These are phyloP conservation scores for Pyricularia pennisetigena DNA, from an alignment of 2,329 filamentous ascomycete species.

Conservation along the genomic window DNA sequence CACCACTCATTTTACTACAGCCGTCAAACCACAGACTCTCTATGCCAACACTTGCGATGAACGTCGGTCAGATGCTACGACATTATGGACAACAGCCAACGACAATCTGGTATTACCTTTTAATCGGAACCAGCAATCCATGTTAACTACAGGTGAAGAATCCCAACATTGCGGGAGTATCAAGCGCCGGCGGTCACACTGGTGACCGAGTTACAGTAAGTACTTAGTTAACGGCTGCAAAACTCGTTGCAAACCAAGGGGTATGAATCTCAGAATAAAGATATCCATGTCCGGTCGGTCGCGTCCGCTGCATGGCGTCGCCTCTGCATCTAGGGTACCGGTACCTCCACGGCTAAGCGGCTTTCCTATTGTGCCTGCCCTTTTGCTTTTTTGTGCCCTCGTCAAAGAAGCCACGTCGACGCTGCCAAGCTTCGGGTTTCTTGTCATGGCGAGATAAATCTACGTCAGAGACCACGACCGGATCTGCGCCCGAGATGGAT, in stretches of 20 bases:
- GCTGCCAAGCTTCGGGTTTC: not conserved
- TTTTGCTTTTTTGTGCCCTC: not conserved
- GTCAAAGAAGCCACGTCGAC: slow-evolving; percentile 1
- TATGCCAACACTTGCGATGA: not conserved
- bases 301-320: not conserved
- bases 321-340: not conserved
- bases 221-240: not conserved
- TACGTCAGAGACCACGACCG: not conserved
- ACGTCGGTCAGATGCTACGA: not conserved
- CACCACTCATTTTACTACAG: not conserved
- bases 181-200: not conserved
- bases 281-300: not conserved
- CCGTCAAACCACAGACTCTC: not conserved
- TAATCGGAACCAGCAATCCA: not conserved
- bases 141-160: not conserved
- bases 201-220: not conserved
- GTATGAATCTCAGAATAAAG: not conserved
- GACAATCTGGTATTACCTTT: not conserved
- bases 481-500: not conserved
- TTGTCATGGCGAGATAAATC: not conserved
- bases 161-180: not conserved
- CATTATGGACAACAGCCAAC: not conserved
- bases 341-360: not conserved
- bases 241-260: not conserved
- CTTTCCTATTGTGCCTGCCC: not conserved